Percentiles rank a stretch among this genome's conserved stretches.
Conservation (phyloP, 805 yeast species). For the Metschnikowia borealis region DNA sequence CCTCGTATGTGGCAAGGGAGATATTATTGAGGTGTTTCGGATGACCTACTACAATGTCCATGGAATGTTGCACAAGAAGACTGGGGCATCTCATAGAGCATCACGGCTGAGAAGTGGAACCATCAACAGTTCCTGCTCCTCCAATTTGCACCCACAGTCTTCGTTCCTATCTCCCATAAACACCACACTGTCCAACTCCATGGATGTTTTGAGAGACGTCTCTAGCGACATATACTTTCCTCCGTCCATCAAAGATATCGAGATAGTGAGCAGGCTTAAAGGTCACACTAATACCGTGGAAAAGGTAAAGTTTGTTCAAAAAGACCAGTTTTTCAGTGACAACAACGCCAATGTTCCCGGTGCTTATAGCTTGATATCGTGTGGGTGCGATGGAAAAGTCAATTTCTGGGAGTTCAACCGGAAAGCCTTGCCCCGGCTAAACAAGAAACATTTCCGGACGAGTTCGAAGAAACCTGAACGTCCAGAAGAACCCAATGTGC, state of each 20-base stretch:
- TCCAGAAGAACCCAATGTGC: background rate
- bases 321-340: slow-evolving; percentile 13
- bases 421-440: slow-evolving; percentile 37
- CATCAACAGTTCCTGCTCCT: slow-evolving; percentile 25
- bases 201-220: slow-evolving; percentile 20
- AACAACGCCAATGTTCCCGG: slow-evolving; percentile 3
- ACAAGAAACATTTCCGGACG: slow-evolving; percentile 17
- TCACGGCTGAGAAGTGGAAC: slow-evolving; percentile 40
- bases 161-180: slow-evolving; percentile 22
- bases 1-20: slow-evolving; percentile 52
- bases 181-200: slow-evolving; percentile 22
- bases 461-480: slow-evolving; percentile 1
- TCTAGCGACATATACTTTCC: slow-evolving; percentile 21
- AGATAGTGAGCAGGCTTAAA: slow-evolving; percentile 34
- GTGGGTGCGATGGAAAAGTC: slow-evolving; percentile 39
- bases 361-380: slow-evolving; percentile 31
- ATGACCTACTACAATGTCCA: slow-evolving; percentile 40
- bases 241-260: slow-evolving; percentile 35
- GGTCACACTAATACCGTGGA: slow-evolving; percentile 38
- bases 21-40: slow-evolving; percentile 39
- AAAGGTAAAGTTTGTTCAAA: slow-evolving; percentile 25
- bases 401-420: slow-evolving; percentile 44
- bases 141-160: slow-evolving; percentile 12
- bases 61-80: slow-evolving; percentile 23
- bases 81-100: slow-evolving; percentile 6